phyloP scores from a whole-genome alignment of 139 green algal species.

The Chloropicon primus region DNA sequence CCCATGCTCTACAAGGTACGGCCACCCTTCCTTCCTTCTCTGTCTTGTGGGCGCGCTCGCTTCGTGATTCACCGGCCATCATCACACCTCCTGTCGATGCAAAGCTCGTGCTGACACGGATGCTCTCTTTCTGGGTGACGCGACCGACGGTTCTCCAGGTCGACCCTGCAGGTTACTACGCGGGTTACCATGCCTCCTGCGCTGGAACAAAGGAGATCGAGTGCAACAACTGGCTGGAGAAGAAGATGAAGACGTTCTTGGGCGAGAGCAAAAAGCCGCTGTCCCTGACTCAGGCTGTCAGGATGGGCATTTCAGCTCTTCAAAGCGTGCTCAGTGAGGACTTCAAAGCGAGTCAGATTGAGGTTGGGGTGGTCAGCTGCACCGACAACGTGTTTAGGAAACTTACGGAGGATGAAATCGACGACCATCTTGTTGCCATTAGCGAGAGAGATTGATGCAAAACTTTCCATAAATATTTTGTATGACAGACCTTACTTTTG shows the following conservation, averaged over 20 bases:
- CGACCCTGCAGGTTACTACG: background rate
- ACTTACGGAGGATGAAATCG: background rate
- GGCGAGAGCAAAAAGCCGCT: background rate
- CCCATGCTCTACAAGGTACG: background rate
- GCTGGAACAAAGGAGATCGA: background rate
- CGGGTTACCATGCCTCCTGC: background rate
- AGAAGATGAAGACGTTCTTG: background rate
- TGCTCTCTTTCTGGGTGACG: too few relatives aligned
- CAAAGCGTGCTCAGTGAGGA: background rate
- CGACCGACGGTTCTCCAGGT: too few relatives aligned
- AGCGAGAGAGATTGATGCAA: background rate
- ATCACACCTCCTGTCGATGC: too few relatives aligned
- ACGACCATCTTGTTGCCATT: background rate
- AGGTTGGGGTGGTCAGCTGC: background rate
- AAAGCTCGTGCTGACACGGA: too few relatives aligned
- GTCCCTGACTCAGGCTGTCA: background rate
- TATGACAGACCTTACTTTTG: too few relatives aligned
- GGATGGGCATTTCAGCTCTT: background rate
- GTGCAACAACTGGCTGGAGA: background rate
- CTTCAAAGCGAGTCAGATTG: background rate
- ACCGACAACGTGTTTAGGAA: background rate
- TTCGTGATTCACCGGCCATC: too few relatives aligned
- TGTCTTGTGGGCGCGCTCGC: background rate
- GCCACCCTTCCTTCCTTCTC: background rate
- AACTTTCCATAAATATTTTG: too few relatives aligned